These are phyloP conservation scores for Penicillium maclennaniae DNA, from an alignment of 495 filamentous ascomycete species.

Conservation along the genomic window DNA sequence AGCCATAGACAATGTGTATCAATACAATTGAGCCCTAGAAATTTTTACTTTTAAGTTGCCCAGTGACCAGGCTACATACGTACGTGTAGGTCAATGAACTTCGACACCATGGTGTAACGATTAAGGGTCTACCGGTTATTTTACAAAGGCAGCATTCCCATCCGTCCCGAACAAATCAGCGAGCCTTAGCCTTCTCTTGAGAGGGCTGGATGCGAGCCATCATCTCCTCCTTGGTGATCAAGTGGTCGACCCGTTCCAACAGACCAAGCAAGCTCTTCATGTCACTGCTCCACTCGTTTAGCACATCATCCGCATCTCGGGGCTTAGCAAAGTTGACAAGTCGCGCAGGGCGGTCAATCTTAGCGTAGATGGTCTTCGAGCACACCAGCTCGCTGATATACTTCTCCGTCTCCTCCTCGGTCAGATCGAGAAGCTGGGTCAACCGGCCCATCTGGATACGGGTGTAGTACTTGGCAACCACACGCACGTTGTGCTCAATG, in stretches of 20 bases:
- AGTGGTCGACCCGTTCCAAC: slow-evolving; percentile 91
- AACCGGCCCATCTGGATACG: slow-evolving; percentile 88
- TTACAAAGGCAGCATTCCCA: slow-evolving; percentile 33
- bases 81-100: not conserved
- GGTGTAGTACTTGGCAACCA: slow-evolving; percentile 97
- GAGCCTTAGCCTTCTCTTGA: slow-evolving; percentile 52
- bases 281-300: slow-evolving; percentile 98
- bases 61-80: too few relatives aligned
- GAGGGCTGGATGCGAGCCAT: slow-evolving; percentile 91
- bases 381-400: slow-evolving; percentile 95
- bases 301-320: slow-evolving; percentile 89
- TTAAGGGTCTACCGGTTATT: slow-evolving; percentile 33
- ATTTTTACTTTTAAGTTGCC: too few relatives aligned
- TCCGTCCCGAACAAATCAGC: slow-evolving; percentile 21
- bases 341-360: slow-evolving; percentile 90
- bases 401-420: slow-evolving; percentile 93
- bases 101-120: not conserved
- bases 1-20: too few relatives aligned
- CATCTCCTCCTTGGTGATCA: slow-evolving; percentile 99
- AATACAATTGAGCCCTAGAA: too few relatives aligned
- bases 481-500: slow-evolving; percentile 97
- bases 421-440: slow-evolving; percentile 83
- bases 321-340: slow-evolving; percentile 92
- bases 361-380: slow-evolving; percentile 93
- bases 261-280: slow-evolving; percentile 96